These are phyloP conservation scores for Cryptomeria japonica DNA, from an alignment of 75 land plant species.

Conservation along the genomic window DNA sequence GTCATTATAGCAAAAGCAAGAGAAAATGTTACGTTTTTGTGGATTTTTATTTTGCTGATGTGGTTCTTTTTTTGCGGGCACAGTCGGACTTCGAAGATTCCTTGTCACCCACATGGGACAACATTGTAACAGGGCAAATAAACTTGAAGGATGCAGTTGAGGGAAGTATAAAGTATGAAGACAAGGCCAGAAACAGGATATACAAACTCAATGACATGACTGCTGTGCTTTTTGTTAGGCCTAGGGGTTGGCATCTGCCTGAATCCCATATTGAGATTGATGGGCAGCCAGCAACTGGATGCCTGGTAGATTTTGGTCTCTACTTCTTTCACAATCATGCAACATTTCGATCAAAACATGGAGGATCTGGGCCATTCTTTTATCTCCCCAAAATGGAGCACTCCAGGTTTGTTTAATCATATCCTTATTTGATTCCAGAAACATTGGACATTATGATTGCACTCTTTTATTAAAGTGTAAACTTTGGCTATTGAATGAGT, in stretches of 20 bases:
- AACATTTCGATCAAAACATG: conserved; percentile 49
- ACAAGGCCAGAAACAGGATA: conserved; percentile 66
- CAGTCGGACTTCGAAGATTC: conserved; percentile 98
- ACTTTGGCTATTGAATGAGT: background rate
- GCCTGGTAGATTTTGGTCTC: conserved; percentile 90
- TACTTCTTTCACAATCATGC: conserved; percentile 88
- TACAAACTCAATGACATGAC: conserved; percentile 83
- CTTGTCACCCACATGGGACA: conserved; percentile 90
- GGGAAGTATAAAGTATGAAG: conserved; percentile 70
- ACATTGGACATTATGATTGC: background rate
- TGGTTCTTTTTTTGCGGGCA: background rate
- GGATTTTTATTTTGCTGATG: background rate
- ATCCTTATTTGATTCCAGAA: background rate
- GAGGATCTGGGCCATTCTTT: conserved; percentile 87
- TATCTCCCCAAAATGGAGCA: conserved; percentile 99
- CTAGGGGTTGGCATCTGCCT: conserved; percentile 89
- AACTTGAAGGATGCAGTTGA: conserved; percentile 86
- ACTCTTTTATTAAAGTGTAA: background rate
- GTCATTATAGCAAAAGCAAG: background rate
- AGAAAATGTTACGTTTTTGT: background rate
- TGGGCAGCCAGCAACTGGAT: conserved; percentile 86
- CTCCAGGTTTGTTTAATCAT: conserved; percentile 48
- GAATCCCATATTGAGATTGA: conserved; percentile 88
- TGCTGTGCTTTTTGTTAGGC: conserved; percentile 82
- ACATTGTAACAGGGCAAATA: conserved; percentile 78